Evolutionary conservation across 768 basidiomycete genomes (phyloP).

Genomic region (Termitomyces heimii): DNA sequence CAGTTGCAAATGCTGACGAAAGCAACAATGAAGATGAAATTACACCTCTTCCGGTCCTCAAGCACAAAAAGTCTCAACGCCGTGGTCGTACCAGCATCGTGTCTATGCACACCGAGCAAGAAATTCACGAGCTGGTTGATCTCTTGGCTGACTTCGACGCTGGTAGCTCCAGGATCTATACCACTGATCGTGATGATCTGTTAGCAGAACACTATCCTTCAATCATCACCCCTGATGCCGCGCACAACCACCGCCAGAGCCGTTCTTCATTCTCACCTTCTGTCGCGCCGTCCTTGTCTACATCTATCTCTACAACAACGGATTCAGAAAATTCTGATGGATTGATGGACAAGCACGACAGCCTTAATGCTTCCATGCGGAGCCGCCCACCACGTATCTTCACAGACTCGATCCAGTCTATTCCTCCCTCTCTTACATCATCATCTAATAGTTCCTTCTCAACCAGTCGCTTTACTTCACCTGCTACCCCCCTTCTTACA

Average conservation of each 20-base stretch:
- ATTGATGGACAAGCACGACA: slow-evolving; percentile 4
- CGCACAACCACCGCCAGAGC: neutral
- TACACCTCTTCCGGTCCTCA: slow-evolving; percentile 20
- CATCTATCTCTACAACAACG: slow-evolving; percentile 7
- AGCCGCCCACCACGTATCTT: slow-evolving; percentile 16
- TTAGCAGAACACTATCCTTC: neutral
- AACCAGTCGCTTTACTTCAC: slow-evolving; percentile 20
- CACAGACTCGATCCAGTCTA: slow-evolving; percentile 11
- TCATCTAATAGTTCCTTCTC: slow-evolving; percentile 32
- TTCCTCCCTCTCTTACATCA: slow-evolving; percentile 38
- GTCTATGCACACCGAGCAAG: slow-evolving; percentile 42
- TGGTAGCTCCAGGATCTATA: neutral
- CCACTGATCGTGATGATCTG: neutral
- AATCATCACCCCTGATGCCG: neutral
- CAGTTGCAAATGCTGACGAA: neutral
- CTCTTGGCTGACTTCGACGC: slow-evolving; percentile 30
- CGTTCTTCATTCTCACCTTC: slow-evolving; percentile 11
- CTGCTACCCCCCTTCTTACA: slow-evolving; percentile 25
- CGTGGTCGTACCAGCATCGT: slow-evolving; percentile 36
- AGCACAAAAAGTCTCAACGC: slow-evolving; percentile 14
- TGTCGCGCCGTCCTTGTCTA: slow-evolving; percentile 9
- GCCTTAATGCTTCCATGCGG: slow-evolving; percentile 14
- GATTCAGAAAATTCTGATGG: slow-evolving; percentile 15
- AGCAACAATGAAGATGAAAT: slow-evolving; percentile 14
- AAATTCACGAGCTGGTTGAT: slow-evolving; percentile 46